Conservation (phyloP, 495 filamentous ascomycete species). For the Sabuloglossum arenarium region DNA sequence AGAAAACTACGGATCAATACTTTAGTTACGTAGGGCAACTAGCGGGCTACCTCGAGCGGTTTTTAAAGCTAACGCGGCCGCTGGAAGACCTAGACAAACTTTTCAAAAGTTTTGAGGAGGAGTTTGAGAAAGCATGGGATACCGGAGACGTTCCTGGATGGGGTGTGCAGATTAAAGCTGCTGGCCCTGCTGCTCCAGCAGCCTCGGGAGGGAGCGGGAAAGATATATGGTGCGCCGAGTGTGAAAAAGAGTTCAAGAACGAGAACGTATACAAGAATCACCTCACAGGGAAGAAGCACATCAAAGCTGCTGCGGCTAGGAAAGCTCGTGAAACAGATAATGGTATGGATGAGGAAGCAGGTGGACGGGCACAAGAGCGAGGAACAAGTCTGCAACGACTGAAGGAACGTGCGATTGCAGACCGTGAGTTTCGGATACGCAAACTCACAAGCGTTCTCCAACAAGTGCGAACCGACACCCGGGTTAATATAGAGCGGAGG, state of each 20-base stretch:
- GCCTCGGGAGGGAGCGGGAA: slow-evolving; percentile 38
- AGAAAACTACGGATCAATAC: slow-evolving; percentile 81
- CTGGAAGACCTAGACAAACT: slow-evolving; percentile 67
- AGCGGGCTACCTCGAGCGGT: slow-evolving; percentile 63
- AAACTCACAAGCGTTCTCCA: slow-evolving; percentile 57
- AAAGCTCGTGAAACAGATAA: slow-evolving; percentile 15
- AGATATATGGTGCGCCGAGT: slow-evolving; percentile 70
- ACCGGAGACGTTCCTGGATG: slow-evolving; percentile 62
- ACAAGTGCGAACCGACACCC: slow-evolving; percentile 61
- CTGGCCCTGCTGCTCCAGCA: slow-evolving; percentile 23
- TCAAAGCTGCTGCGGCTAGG: slow-evolving; percentile 48
- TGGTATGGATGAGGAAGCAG: slow-evolving; percentile 9
- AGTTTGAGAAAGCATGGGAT: slow-evolving; percentile 71
- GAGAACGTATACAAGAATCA: slow-evolving; percentile 86
- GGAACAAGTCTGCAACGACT: slow-evolving; percentile 28
- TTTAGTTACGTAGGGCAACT: slow-evolving; percentile 73
- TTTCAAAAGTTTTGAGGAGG: slow-evolving; percentile 47
- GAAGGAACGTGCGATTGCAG: slow-evolving; percentile 80
- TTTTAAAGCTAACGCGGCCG: slow-evolving; percentile 60
- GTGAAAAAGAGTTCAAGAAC: slow-evolving; percentile 87
- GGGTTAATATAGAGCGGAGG: slow-evolving; percentile 80
- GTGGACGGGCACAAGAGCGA: slow-evolving; percentile 7
- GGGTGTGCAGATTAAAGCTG: slow-evolving; percentile 33
- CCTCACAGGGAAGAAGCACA: slow-evolving; percentile 77
- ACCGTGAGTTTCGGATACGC: slow-evolving; percentile 66